Conservation (phyloP, 371 early-diverging fungal species). For the Gilbertella persicaria region DNA sequence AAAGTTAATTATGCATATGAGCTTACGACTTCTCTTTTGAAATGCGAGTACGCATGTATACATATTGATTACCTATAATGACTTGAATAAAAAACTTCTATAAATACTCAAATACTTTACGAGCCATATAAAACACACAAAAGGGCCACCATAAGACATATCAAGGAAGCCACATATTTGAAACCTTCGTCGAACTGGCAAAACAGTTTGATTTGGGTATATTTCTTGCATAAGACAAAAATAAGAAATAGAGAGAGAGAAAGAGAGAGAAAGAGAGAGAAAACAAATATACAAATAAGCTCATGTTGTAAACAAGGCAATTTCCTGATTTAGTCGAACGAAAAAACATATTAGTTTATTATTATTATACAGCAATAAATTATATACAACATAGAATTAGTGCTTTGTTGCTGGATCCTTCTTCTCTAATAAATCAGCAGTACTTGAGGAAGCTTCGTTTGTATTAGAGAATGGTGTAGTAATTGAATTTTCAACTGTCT, state of each 20-base stretch:
- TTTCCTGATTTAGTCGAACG: not conserved
- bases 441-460: not conserved
- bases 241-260: not conserved
- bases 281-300: not conserved
- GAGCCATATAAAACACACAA: conserved; percentile 9
- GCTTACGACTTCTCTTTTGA: conserved; percentile 14
- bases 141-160: conserved; percentile 6
- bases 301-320: not conserved
- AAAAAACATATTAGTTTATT: not conserved
- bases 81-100: not conserved
- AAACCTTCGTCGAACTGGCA: not conserved
- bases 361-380: not conserved
- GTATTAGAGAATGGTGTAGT: not conserved
- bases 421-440: not conserved
- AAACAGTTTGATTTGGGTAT: not conserved
- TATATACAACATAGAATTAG: not conserved
- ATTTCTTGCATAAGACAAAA: conserved; percentile 1
- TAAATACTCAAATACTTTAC: not conserved
- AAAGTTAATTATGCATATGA: not conserved
- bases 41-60: conserved; percentile 7
- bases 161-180: conserved; percentile 2
- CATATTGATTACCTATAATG: conserved; percentile 8
- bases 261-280: not conserved
- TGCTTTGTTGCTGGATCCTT: not conserved
- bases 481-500: not conserved